Conservation (phyloP, 768 basidiomycete species). For the Trametes villosa region DNA sequence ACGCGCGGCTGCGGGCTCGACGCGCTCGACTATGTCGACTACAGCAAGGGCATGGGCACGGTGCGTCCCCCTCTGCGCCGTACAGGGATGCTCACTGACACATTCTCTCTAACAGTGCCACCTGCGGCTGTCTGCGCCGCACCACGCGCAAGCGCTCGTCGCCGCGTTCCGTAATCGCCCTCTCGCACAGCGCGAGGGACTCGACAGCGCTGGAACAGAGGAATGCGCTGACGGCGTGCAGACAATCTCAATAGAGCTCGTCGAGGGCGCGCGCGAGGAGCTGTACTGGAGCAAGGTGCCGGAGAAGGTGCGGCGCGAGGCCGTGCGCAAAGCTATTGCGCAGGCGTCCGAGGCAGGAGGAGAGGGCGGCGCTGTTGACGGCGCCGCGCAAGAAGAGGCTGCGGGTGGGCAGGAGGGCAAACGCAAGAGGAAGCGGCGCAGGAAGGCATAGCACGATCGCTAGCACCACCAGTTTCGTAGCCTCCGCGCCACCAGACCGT, state of each 20-base stretch:
- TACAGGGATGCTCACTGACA: neutral
- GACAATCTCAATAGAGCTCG: slow-evolving; percentile 54
- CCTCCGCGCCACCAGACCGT: too few species aligned
- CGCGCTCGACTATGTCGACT: slow-evolving; percentile 80
- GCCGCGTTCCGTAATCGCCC: slow-evolving; percentile 45
- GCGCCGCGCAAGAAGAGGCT: neutral
- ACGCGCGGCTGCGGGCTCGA: slow-evolving; percentile 39
- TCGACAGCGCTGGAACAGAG: slow-evolving; percentile 54
- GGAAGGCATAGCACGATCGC: neutral
- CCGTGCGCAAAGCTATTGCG: slow-evolving; percentile 53
- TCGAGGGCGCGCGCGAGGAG: slow-evolving; percentile 65
- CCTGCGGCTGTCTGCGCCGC: slow-evolving; percentile 63
- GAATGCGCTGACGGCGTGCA: slow-evolving; percentile 20
- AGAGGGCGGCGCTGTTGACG: neutral
- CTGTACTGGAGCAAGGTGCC: slow-evolving; percentile 85
- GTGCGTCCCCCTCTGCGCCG: slow-evolving; percentile 44
- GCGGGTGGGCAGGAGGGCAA: slow-evolving; percentile 1
- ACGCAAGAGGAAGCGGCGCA: slow-evolving; percentile 7
- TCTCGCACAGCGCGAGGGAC: slow-evolving; percentile 50
- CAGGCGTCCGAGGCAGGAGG: neutral
- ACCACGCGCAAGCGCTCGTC: slow-evolving; percentile 49
- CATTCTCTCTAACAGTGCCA: slow-evolving; percentile 57
- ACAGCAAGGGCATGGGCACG: slow-evolving; percentile 73
- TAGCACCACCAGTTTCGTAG: too few species aligned
- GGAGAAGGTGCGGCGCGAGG: slow-evolving; percentile 65